phyloP scores from a whole-genome alignment of 108 stramenopile genomes.

The Fragilariopsis cylindrus region DNA sequence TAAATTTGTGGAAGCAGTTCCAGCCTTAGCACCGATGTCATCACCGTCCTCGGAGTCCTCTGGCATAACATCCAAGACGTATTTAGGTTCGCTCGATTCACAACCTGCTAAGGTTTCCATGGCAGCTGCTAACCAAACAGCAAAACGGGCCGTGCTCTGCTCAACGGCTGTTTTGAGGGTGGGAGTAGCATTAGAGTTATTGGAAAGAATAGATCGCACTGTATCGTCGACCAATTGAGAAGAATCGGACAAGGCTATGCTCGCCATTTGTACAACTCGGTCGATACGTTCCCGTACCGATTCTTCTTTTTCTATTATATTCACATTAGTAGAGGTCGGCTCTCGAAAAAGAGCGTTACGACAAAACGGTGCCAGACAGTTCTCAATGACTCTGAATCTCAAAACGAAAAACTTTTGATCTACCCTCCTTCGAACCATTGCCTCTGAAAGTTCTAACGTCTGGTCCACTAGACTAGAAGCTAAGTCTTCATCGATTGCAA shows the following conservation, averaged over 20 bases:
- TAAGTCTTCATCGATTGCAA: constrained; percentile 57
- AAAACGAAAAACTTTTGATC: constrained; percentile 65
- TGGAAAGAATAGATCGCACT: constrained; percentile 56
- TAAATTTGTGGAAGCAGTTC: background rate
- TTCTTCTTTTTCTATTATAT: constrained; percentile 22
- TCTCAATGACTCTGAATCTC: constrained; percentile 51
- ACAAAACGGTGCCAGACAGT: constrained; percentile 75
- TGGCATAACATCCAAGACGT: constrained; percentile 35
- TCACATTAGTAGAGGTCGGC: background rate
- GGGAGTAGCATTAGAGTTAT: constrained; percentile 15
- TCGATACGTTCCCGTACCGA: constrained; percentile 32
- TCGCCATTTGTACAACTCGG: constrained; percentile 64
- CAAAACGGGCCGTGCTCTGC: constrained; percentile 60
- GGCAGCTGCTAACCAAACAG: constrained; percentile 69
- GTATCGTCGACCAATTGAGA: constrained; percentile 84
- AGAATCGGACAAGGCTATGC: constrained; percentile 74
- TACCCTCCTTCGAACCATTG: constrained; percentile 71
- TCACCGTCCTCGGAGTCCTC: constrained; percentile 26
- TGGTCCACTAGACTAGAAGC: constrained; percentile 73
- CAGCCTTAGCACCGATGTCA: constrained; percentile 14
- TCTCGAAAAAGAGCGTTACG: constrained; percentile 17
- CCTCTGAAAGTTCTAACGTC: constrained; percentile 63
- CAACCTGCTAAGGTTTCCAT: constrained; percentile 75
- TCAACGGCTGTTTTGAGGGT: constrained; percentile 57
- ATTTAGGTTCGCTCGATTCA: constrained; percentile 45